Evolutionary conservation across 257 asterid species (phyloP).

Genomic region (Rauvolfia tetraphylla): DNA sequence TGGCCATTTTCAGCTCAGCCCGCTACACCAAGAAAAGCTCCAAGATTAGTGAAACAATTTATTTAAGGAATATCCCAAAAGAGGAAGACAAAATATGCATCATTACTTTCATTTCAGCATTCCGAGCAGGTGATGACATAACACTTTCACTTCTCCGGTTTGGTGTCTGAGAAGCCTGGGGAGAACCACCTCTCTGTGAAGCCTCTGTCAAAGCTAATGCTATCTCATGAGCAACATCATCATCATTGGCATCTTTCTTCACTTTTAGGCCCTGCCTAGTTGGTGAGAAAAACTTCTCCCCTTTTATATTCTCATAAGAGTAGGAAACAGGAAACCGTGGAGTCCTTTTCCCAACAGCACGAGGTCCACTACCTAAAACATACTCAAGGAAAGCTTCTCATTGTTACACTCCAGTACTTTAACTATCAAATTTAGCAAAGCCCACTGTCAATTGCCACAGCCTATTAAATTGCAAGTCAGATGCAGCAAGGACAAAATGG

Average conservation of each 20-base stretch:
- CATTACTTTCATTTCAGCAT: conserved; percentile 62
- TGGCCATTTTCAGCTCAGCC: conserved; percentile 34
- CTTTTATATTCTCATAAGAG: conserved; percentile 44
- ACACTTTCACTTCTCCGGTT: conserved; percentile 66
- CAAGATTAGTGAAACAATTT: neutral
- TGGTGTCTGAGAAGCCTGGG: conserved; percentile 85
- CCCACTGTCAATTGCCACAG: neutral
- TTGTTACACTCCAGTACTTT: conserved; percentile 20
- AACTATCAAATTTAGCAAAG: conserved; percentile 16
- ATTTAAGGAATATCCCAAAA: neutral
- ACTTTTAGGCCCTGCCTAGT: conserved; percentile 51
- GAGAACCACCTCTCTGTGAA: conserved; percentile 81
- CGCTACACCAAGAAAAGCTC: conserved; percentile 20
- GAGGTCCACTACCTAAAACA: conserved; percentile 70
- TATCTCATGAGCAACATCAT: conserved; percentile 76
- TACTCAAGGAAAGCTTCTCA: conserved; percentile 26
- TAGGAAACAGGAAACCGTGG: conserved; percentile 77
- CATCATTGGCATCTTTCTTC: conserved; percentile 57
- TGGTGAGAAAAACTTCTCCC: conserved; percentile 51
- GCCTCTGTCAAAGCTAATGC: conserved; percentile 87
- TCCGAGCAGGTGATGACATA: conserved; percentile 61
- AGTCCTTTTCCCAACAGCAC: conserved; percentile 88
- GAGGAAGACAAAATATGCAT: neutral
- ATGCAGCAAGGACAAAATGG: neutral
- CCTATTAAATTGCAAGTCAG: neutral